phyloP scores from a whole-genome alignment of 2,329 filamentous ascomycete genomes.

The Septoria petroselini region DNA sequence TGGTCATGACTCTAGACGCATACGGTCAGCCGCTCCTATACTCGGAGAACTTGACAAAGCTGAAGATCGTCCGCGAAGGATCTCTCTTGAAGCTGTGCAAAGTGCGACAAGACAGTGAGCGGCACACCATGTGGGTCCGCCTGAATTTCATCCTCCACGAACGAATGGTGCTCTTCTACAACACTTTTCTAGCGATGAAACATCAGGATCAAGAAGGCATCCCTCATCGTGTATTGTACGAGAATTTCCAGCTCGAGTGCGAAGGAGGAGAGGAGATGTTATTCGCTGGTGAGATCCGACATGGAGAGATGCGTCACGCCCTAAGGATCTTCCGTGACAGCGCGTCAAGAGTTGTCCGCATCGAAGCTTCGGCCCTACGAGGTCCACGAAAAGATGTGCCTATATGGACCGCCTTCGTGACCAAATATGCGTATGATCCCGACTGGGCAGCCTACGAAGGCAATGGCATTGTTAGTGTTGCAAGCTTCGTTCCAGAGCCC shows the following conservation, averaged over 20 bases:
- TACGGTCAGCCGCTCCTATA: constrained; percentile 43
- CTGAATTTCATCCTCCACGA: constrained; percentile 56
- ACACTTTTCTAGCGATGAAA: constrained; percentile 56
- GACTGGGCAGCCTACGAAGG: constrained; percentile 49
- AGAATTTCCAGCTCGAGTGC: constrained; percentile 49
- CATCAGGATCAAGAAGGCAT: constrained; percentile 49
- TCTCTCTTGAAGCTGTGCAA: constrained; percentile 42
- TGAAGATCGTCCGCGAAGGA: constrained; percentile 43
- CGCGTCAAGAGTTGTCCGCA: constrained; percentile 51
- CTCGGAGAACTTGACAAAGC: constrained; percentile 51
- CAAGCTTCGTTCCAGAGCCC: constrained; percentile 49
- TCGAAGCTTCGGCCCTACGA: constrained; percentile 55
- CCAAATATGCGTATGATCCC: constrained; percentile 42
- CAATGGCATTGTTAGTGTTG: constrained; percentile 37
- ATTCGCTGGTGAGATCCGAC: constrained; percentile 53
- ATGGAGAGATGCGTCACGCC: constrained; percentile 52
- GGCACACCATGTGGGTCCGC: constrained; percentile 49
- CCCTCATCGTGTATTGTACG: constrained; percentile 39
- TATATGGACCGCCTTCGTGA: constrained; percentile 60
- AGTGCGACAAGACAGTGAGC: constrained; percentile 20
- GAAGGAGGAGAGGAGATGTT: constrained; percentile 43
- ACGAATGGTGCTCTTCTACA: constrained; percentile 58
- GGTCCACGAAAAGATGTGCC: constrained; percentile 55
- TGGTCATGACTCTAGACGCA: constrained; percentile 49
- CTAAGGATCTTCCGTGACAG: constrained; percentile 55